Percentiles rank a stretch among this genome's conserved stretches.
Evolutionary conservation across 176 grass and related monocot species (phyloP).

Genomic region (Olyra latifolia): DNA sequence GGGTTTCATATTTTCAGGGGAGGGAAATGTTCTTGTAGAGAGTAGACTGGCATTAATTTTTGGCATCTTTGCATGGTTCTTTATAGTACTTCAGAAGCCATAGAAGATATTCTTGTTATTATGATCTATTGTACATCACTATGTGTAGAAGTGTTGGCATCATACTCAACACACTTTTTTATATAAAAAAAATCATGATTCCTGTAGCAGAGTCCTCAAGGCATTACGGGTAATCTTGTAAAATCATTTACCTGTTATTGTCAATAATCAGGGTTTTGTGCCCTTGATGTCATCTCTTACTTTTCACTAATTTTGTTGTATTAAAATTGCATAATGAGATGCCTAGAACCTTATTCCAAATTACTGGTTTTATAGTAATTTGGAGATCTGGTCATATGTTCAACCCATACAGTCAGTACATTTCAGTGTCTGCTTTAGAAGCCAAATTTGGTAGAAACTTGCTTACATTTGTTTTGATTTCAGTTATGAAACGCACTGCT

Average conservation of each 20-base stretch:
- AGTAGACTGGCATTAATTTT: conserved; percentile 41
- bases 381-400: neutral
- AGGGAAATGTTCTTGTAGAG: conserved; percentile 58
- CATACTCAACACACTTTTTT: neutral
- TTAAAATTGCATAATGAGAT: neutral
- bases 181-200: neutral
- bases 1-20: conserved; percentile 68
- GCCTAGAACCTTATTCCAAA: too few species aligned
- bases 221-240: neutral
- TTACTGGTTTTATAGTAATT: neutral
- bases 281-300: neutral
- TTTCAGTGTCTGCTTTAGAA: neutral
- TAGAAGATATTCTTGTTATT: conserved; percentile 30
- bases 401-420: neutral
- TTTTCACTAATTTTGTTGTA: neutral
- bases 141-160: neutral
- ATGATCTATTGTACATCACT: conserved; percentile 34
- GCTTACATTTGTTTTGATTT: neutral
- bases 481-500: conserved; percentile 6
- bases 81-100: conserved; percentile 33
- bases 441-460: neutral
- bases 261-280: neutral
- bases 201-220: neutral
- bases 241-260: neutral
- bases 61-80: conserved; percentile 24